Percentiles rank a stretch among this genome's conserved stretches.
phyloP scores from a whole-genome alignment of 2,329 filamentous ascomycete genomes.

The Chalara sp. region DNA sequence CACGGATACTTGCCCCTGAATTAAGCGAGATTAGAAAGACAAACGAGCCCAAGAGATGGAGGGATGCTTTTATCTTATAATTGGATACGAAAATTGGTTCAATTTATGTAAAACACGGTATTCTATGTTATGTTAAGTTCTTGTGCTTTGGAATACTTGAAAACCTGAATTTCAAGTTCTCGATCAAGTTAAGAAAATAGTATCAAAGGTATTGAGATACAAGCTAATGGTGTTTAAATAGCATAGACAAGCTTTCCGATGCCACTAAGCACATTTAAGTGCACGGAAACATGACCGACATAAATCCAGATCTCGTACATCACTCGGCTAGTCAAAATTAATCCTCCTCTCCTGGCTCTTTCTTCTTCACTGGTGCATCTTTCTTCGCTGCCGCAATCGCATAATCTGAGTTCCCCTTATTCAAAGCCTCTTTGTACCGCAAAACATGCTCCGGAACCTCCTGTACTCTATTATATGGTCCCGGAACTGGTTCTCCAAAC shows the following conservation, averaged over 20 bases:
- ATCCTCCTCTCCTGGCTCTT: conserved; percentile 24
- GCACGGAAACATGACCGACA: neutral
- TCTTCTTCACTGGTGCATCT: conserved; percentile 42
- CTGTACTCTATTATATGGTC: conserved; percentile 16
- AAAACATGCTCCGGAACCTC: conserved; percentile 48
- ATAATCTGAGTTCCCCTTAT: conserved; percentile 35
- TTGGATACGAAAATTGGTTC: no score
- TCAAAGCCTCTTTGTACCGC: conserved; percentile 43
- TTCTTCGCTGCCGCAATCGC: conserved; percentile 36
- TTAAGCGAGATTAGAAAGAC: no score
- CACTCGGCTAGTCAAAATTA: neutral
- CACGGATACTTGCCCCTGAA: no score
- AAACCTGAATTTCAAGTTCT: no score
- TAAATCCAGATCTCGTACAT: neutral
- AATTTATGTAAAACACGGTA: no score
- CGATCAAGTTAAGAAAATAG: no score
- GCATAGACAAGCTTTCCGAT: neutral
- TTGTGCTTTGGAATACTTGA: no score
- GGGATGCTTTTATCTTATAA: no score
- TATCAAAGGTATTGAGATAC: neutral
- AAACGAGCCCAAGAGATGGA: no score
- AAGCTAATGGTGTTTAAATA: neutral
- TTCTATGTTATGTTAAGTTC: no score
- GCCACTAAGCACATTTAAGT: neutral
- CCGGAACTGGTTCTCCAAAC: conserved; percentile 38